phyloP scores from a whole-genome alignment of 2,329 filamentous ascomycete species.

The Sporothrix brunneoviolacea region DNA sequence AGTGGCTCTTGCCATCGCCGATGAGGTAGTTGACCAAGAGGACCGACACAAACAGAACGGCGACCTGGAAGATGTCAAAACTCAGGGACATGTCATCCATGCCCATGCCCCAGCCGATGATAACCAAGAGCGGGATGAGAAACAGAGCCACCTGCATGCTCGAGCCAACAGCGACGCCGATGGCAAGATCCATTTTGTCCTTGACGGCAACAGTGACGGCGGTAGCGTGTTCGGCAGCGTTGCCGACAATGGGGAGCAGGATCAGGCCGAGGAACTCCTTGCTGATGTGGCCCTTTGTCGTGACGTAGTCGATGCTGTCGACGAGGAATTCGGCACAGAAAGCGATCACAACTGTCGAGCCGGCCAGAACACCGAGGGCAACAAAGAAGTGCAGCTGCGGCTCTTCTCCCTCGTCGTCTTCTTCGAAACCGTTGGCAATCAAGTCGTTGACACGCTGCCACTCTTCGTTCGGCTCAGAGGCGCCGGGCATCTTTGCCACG shows the following conservation, averaged over 20 bases:
- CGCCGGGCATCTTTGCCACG: slow-evolving; percentile 27
- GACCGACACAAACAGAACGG: slow-evolving; percentile 75
- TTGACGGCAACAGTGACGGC: slow-evolving; percentile 74
- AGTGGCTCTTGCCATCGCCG: slow-evolving; percentile 75
- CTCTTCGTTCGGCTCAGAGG: slow-evolving; percentile 28
- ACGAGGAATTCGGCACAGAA: slow-evolving; percentile 73
- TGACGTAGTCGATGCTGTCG: slow-evolving; percentile 61
- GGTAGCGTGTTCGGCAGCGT: slow-evolving; percentile 73
- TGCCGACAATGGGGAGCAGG: slow-evolving; percentile 71
- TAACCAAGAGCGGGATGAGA: slow-evolving; percentile 67
- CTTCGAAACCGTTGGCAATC: slow-evolving; percentile 31
- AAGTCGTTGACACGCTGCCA: slow-evolving; percentile 11
- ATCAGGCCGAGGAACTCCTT: slow-evolving; percentile 72
- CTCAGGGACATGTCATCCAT: slow-evolving; percentile 69
- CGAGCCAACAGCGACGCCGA: slow-evolving; percentile 72
- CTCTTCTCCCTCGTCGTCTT: slow-evolving; percentile 65
- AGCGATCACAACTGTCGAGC: slow-evolving; percentile 73
- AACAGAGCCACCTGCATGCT: slow-evolving; percentile 78
- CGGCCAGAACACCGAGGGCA: slow-evolving; percentile 62
- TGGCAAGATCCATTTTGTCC: slow-evolving; percentile 80
- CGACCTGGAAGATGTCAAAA: slow-evolving; percentile 85
- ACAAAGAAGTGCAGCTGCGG: slow-evolving; percentile 68
- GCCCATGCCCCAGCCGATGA: slow-evolving; percentile 71
- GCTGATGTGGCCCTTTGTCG: slow-evolving; percentile 50
- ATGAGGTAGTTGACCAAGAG: slow-evolving; percentile 84